Conservation (phyloP, 306 rosid species). For the Glycine soja region DNA sequence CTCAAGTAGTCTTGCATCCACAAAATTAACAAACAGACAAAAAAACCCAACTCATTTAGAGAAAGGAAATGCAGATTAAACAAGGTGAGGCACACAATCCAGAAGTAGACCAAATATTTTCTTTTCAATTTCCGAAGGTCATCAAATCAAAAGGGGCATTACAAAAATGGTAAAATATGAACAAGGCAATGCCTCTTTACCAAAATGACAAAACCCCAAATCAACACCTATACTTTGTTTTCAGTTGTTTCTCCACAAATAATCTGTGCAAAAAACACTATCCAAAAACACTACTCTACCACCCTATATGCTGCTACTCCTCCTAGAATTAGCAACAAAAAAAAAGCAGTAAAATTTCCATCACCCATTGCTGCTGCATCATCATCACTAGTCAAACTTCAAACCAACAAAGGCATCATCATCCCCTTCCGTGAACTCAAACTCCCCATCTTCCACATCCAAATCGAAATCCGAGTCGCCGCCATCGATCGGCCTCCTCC, state of each 20-base stretch:
- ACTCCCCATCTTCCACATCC: constrained; percentile 43
- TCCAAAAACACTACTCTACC: constrained; percentile 21
- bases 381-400: constrained; percentile 5
- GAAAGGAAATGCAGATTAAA: not conserved
- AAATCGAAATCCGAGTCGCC: constrained; percentile 39
- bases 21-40: too few species aligned
- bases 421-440: constrained; percentile 55
- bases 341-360: not conserved
- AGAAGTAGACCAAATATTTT: constrained; percentile 19
- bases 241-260: not conserved
- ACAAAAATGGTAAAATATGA: constrained; percentile 38
- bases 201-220: not conserved
- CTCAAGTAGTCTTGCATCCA: too few species aligned
- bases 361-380: constrained; percentile 21
- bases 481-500: constrained; percentile 26
- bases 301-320: constrained; percentile 14
- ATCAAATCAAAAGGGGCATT: constrained; percentile 23
- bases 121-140: constrained; percentile 27
- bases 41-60: too few species aligned
- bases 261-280: constrained; percentile 38
- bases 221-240: constrained; percentile 39
- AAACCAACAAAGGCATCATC: constrained; percentile 58
- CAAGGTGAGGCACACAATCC: constrained; percentile 8
- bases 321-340: constrained; percentile 28
- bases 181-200: constrained; percentile 49